Base-by-base conservation (phyloP, 345 rosid species). In the Aquilaria malaccensis region DNA sequence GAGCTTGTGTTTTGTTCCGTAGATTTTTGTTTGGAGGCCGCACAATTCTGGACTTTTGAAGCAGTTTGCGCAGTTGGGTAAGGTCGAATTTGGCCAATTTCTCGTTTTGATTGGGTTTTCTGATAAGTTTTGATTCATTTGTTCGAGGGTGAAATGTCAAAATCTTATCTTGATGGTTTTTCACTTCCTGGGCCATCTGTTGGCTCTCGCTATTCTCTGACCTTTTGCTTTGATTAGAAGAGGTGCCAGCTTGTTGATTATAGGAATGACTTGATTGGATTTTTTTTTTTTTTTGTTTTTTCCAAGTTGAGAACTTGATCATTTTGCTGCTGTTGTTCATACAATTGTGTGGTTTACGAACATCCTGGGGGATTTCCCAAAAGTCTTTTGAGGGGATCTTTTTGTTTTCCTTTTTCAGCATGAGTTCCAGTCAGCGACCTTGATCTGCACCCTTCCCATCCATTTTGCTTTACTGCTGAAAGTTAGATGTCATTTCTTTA, bases 341-440 rank as follows among this genome's bases (percentile, higher is more conserved):
- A 29, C 51, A 46, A 52, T 61, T 13, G 4, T 50, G 14, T 54
- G 59, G 14, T 69, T 55, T 58, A 37, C 60, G 70, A 70, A 75
- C 60, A 67, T 64, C 45, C 67, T 67, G 30, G n/a, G 66, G 52
- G 50, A 64, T 60, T 64, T 67, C 67, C 47, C 49, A n/a, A 57
- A 55, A 56, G 45, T 62, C 13, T 50, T 30, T 63, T 70, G 59
- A 11, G 14, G 43, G 41, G 43, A 11, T 51, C 45, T 52, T 47
- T 41, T 61, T 37, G 43, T 37, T 3, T 37, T 37, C 43, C 7
- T 37, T 59, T 66, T 70, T 60, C 11, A 67, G 60, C 32, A 33
- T 63, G 12, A 10, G 43, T 37, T 37, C 43, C 43, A 3, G 43
- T 37, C 43, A 37, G 43, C 43, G 7, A 37, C 43, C 2, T 37